Base-by-base conservation (phyloP, 768 basidiomycete genomes). In the Tylopilus plumbeoviolaceoides region DNA sequence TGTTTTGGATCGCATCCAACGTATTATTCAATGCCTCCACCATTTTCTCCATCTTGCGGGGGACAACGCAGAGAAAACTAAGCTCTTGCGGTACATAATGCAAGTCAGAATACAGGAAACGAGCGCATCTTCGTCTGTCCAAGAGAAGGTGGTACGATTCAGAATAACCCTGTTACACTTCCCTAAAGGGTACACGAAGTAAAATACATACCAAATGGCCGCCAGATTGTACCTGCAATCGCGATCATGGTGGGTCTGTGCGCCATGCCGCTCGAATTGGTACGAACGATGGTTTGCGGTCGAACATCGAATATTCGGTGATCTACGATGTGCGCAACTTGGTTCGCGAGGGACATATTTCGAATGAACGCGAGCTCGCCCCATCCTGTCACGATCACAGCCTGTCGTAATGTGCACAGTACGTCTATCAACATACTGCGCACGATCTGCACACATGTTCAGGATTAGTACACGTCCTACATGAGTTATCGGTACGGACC, bases 21-120 rank as follows among this genome's bases (percentile, higher is more conserved):
- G 33, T 40, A 0, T 52, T 43, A 2, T 50, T 38, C 36, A 64
- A 42, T 9, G 41, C 48, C 9, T 11, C 11, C 18, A 21, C 46
- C 7, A 11, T 36, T n/a, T 50, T 44, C 21, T 10, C 30, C 20
- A 54, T 56, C 15, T 56, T 62, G 18, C 17, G 33, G 0, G 31
- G 20, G 8, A 51, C 28, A 15, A 54, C 38, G 10, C 36, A 64
- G 1, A 63, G 45, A 8, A 63, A 11, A 2, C 45, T 43, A 20
- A 65, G 10, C 0, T 64, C 47, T 33, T 65, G 55, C 2, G 59
- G 50, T 25, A 11, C 28, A 2, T 53, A 21, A 64, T 50, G 7
- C 50, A 50, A 12, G 46, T 31, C 4, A 63, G 39, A 5, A 64
- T 49, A 12, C 43, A 40, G 3, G 51, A 31, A 1, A 43, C 41